phyloP scores from a whole-genome alignment of 768 basidiomycete species.

The Leccinum olivaceopallidum region DNA sequence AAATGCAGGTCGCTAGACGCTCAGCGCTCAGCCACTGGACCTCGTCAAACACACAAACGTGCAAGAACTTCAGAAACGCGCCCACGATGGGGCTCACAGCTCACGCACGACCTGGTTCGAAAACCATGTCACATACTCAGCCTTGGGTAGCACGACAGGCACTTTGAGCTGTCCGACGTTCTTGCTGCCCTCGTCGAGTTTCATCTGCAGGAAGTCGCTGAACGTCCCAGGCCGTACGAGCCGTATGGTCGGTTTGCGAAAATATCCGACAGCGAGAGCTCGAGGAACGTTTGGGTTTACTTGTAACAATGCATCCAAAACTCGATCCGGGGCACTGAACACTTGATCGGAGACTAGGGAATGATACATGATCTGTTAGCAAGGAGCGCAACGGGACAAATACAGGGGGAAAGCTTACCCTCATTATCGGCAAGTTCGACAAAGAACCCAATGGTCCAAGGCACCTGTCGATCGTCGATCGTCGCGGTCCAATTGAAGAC shows the following conservation, averaged over 20 bases:
- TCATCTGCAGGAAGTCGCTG: not conserved
- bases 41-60: too few species aligned
- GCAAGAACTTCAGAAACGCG: too few species aligned
- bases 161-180: not conserved
- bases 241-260: not conserved
- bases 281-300: not conserved
- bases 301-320: not conserved
- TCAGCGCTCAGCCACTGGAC: too few species aligned
- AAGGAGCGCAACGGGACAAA: not conserved
- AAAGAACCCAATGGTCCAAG: not conserved
- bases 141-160: not conserved
- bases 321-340: not conserved
- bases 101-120: not conserved
- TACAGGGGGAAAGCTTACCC: not conserved
- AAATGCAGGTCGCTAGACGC: too few species aligned
- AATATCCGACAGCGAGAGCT: not conserved
- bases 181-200: not conserved
- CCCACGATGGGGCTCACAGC: not conserved
- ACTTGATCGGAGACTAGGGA: not conserved
- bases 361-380: not conserved
- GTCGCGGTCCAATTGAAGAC: not conserved
- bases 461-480: not conserved
- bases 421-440: not conserved
- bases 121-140: not conserved
- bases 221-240: not conserved